Base-by-base conservation (phyloP, 2,329 filamentous ascomycete species). In the Aspergillus sp. region DNA sequence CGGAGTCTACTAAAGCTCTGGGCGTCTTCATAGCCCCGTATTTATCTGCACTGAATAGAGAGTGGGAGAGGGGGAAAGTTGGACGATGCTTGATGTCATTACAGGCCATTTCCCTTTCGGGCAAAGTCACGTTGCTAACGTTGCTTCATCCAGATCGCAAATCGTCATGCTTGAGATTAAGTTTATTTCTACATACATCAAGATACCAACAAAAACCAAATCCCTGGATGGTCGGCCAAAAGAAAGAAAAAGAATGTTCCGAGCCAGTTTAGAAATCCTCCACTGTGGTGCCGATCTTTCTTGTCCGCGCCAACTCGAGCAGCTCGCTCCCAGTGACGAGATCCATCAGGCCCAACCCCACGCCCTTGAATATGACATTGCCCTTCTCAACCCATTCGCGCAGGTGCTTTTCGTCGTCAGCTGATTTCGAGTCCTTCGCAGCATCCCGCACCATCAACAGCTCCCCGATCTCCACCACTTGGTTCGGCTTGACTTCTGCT, bases 391-490 rank as follows among this genome's bases (percentile, higher is more conserved):
- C 66, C 85, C 86, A 89, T 36, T 85, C 81, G 41, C 76, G 75
- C 62, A 89, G 61, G 11, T 71, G 73, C 60, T 76, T 72, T 53
- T 76, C 73, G 18, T 75, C 69, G 26, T 74, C 66, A 20, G 70
- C 45, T 34, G 17, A 24, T 12, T 32, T 52, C 3, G 42, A 71
- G 61, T 69, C 63, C 62, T 74, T 67, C 4, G 68, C 62, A 53
- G 84, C 82, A 47, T 81, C 73, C 68, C 82, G 83, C 65, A 87
- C 74, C 83, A 87, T 87, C 59, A 88, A 74, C 48, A 97, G 78
- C 70, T 97, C 93, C 3, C 93, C 93, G 1, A 97, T 78, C 72
- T 97, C 93, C 0, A 96, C 90, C 3, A 97, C 82, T 65, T 96
- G 88, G 45, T 86, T 82, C 0, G 90, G 86, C 20, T 81, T 80